phyloP scores from a whole-genome alignment of 2,329 filamentous ascomycete genomes.

The Trichoderma pleuroti region DNA sequence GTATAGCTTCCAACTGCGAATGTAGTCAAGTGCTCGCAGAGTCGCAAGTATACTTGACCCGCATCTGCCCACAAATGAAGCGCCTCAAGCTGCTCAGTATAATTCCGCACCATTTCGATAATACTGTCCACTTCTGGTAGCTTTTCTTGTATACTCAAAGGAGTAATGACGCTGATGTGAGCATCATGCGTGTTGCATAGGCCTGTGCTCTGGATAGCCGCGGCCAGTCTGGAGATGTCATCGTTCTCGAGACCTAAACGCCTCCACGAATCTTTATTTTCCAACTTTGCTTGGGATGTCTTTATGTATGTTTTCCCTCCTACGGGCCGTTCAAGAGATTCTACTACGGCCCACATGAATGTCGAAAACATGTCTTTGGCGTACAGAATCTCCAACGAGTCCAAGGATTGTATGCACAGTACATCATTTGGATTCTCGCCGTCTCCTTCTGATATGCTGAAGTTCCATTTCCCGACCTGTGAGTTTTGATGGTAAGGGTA shows the following conservation, averaged over 20 bases:
- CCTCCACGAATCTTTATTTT: background rate
- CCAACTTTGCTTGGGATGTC: too few relatives aligned
- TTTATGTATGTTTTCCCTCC: background rate
- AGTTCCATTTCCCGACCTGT: background rate
- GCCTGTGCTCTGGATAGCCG: background rate
- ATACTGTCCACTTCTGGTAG: background rate
- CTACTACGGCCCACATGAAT: conserved; percentile 29
- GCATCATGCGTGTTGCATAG: background rate
- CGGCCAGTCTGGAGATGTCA: background rate
- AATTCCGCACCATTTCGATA: background rate
- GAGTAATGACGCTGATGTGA: background rate
- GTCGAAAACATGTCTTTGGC: conserved; percentile 30
- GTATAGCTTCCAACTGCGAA: background rate
- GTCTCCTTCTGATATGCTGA: background rate
- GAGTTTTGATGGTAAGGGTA: background rate
- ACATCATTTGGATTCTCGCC: background rate
- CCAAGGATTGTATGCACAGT: background rate
- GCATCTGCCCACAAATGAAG: background rate
- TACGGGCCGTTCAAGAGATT: conserved; percentile 11
- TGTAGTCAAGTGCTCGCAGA: background rate
- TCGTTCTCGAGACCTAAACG: background rate
- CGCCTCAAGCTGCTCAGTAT: background rate
- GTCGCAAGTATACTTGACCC: background rate
- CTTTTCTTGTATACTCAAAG: background rate
- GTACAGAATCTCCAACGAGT: conserved; percentile 17